Base-by-base conservation (phyloP, 306 rosid genomes). In the Vigna trinervia region DNA sequence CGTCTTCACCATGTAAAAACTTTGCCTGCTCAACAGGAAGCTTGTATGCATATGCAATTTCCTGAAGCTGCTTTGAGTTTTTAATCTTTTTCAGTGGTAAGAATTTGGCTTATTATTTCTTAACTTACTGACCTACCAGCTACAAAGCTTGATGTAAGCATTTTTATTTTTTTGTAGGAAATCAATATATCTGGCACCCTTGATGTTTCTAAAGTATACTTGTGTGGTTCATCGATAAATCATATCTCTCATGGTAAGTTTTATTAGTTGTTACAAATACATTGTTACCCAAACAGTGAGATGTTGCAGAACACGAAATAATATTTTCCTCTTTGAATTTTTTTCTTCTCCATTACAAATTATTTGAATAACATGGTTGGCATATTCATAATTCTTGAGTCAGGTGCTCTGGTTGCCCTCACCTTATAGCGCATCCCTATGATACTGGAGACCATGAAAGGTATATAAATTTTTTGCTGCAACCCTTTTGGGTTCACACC, bases 31-130 rank as follows among this genome's bases (percentile, higher is more conserved):
- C 56, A 79, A 74, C 92, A 92, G 97, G 97, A 83, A 91, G 83
- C 84, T 85, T 94, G 75, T 94, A 89, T 76, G 88, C 90, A n/a
- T 90, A 94, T 85, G 88, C 86, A 5, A 80, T 92, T 79, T 92
- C 97, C 78, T 94, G 90, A 94, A 86, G 86, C 81, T 76, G 76
- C 81, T 72, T 81, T 4, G 51, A 19, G 70, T 75, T 12, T 17
- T 65, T 53, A 36, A 75, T 46, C 84, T 57, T 71, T 73, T 87
- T 84, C 73, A 61, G 47, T 70, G 95, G 97, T 90, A 73, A 80
- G 94, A 58, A 81, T 62, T 22, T 70, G 47, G 64, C 70, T 72
- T 34, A 39, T 36, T 51, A 15, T 36, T 7, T 39, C 20, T 74
- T 54, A 58, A 23, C 19, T 71, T 41, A 14, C 34, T 36, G 53